Conservation (phyloP, 768 basidiomycete genomes). For the Lactarius hengduanensis region DNA sequence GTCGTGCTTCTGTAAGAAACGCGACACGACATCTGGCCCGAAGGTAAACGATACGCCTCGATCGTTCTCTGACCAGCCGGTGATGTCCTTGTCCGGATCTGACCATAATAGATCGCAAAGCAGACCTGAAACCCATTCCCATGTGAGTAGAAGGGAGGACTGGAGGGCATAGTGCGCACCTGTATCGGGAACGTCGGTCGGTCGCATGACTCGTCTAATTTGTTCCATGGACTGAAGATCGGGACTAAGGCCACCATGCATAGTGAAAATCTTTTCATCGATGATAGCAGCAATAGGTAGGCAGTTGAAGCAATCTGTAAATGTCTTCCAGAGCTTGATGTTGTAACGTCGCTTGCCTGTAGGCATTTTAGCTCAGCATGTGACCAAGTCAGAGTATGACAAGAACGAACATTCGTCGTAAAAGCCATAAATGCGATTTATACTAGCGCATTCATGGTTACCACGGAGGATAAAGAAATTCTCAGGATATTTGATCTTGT, state of each 20-base stretch:
- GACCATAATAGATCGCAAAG: constrained; percentile 98
- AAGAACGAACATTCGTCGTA: constrained; percentile 92
- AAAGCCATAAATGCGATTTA: constrained; percentile 99
- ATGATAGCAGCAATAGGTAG: constrained; percentile 99
- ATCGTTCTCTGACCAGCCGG: constrained; percentile 99
- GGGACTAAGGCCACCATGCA: constrained; percentile 97
- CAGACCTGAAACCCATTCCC: constrained; percentile 53
- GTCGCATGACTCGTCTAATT: constrained; percentile 98
- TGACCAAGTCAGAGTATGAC: neutral
- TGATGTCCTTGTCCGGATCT: constrained; percentile 99
- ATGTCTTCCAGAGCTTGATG: constrained; percentile 99
- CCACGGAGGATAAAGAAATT: constrained; percentile 99
- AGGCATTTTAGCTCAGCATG: constrained; percentile 10
- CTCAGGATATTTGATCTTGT: constrained; percentile 99
- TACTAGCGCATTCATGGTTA: constrained; percentile 99
- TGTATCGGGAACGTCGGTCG: constrained; percentile 98
- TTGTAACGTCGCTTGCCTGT: constrained; percentile 99
- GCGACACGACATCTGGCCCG: constrained; percentile 95
- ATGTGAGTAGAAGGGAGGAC: constrained; percentile 9
- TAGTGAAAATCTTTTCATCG: constrained; percentile 99
- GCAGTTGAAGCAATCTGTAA: constrained; percentile 99
- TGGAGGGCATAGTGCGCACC: constrained; percentile 48
- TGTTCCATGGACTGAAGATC: constrained; percentile 99
- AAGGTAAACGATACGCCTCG: constrained; percentile 99
- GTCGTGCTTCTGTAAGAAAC: constrained; percentile 99